Conservation (phyloP, 495 filamentous ascomycete species). For the Chaetomium cochliodes region DNA sequence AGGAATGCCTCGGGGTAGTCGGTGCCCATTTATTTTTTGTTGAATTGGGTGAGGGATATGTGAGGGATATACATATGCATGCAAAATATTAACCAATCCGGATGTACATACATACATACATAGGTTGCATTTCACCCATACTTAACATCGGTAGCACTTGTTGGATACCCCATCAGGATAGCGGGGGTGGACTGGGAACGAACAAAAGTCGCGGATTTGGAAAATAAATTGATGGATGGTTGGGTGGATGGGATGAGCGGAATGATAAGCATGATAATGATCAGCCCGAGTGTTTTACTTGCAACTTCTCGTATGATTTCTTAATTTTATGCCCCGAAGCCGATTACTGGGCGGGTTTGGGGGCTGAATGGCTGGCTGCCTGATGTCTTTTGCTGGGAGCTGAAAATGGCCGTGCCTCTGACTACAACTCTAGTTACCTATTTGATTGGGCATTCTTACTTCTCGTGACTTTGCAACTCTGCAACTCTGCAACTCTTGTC, state of each 20-base stretch:
- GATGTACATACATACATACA: not conserved
- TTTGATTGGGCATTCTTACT: not conserved
- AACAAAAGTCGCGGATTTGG: too few relatives aligned
- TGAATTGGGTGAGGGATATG: not conserved
- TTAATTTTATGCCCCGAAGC: not conserved
- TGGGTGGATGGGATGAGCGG: too few relatives aligned
- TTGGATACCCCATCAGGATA: not conserved
- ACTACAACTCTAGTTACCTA: not conserved
- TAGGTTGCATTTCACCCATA: too few relatives aligned
- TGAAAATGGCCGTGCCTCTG: not conserved
- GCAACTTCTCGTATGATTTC: too few relatives aligned
- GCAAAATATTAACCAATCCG: not conserved
- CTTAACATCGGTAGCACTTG: not conserved
- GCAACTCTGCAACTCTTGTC: too few relatives aligned
- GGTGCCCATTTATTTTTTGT: not conserved
- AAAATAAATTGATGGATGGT: too few relatives aligned
- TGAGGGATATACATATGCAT: too few relatives aligned
- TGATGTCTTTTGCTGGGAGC: not conserved
- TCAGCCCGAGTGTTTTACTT: too few relatives aligned
- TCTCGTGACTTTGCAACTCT: too few relatives aligned
- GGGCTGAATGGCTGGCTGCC: not conserved
- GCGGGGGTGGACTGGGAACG: not conserved
- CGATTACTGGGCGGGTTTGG: not conserved
- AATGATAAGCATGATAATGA: too few relatives aligned
- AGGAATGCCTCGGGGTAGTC: slow-evolving; percentile 62